Conservation (phyloP, 2,329 filamentous ascomycete genomes). For the Chaetomiaceae sp. region DNA sequence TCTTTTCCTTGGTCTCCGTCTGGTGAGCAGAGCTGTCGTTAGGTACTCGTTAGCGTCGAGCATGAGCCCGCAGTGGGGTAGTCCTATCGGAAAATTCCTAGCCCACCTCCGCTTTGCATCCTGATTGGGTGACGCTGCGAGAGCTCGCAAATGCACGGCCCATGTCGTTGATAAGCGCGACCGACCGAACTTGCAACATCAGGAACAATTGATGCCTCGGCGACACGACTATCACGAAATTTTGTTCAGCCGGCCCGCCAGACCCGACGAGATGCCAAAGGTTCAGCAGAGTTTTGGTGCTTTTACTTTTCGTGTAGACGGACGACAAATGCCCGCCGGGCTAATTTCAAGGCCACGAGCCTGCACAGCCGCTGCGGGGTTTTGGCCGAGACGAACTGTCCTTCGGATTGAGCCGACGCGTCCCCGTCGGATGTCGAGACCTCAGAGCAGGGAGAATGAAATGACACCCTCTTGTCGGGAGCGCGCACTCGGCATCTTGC, state of each 20-base stretch:
- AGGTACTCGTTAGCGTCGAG: no score
- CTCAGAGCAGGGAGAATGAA: background rate
- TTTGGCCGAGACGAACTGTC: background rate
- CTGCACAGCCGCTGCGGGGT: constrained; percentile 9
- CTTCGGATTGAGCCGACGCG: constrained; percentile 13
- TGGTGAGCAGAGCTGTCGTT: no score
- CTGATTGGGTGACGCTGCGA: background rate
- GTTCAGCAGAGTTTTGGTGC: no score
- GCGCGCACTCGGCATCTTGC: background rate
- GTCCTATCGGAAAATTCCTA: constrained; percentile 8
- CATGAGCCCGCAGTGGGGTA: background rate
- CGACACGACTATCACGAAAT: no score
- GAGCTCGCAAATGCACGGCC: background rate
- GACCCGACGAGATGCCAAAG: no score
- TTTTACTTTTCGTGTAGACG: background rate
- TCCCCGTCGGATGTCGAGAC: background rate
- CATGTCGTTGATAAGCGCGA: background rate
- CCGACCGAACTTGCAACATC: no score
- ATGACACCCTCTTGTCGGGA: background rate
- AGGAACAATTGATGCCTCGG: no score
- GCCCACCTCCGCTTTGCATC: background rate
- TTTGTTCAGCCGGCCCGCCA: no score
- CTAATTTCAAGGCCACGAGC: background rate
- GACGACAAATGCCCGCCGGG: background rate
- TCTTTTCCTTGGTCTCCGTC: no score